These are phyloP conservation scores for Haplosporangium sp. DNA, from an alignment of 371 early-diverging fungal genomes.

Conservation along the genomic window DNA sequence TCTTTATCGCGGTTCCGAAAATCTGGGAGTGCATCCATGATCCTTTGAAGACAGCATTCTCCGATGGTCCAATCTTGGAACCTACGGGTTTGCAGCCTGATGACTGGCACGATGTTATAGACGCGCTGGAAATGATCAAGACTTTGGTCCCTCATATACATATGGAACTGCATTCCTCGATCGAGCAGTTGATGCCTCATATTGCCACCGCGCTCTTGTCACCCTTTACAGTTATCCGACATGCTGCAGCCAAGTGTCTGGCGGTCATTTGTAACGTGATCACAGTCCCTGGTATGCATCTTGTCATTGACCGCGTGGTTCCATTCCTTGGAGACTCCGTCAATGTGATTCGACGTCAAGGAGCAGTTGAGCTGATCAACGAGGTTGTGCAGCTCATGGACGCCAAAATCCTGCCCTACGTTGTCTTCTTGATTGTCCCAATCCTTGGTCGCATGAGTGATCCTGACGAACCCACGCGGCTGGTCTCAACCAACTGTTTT, in stretches of 20 bases:
- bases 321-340: constrained; percentile 83
- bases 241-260: constrained; percentile 83
- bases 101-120: constrained; percentile 80
- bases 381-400: constrained; percentile 77
- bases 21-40: constrained; percentile 80
- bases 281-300: constrained; percentile 80
- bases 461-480: constrained; percentile 86
- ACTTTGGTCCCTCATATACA: constrained; percentile 78
- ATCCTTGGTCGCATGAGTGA: constrained; percentile 99
- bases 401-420: constrained; percentile 88
- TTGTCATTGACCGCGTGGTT: constrained; percentile 80
- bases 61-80: constrained; percentile 36
- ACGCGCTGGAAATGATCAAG: constrained; percentile 79
- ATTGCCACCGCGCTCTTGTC: constrained; percentile 75
- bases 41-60: constrained; percentile 57
- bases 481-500: constrained; percentile 92
- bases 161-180: constrained; percentile 28
- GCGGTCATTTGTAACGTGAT: constrained; percentile 78
- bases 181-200: constrained; percentile 72
- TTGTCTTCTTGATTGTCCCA: constrained; percentile 95
- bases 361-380: constrained; percentile 83
- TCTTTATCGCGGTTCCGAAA: constrained; percentile 81
- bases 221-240: constrained; percentile 80
- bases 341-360: constrained; percentile 82
- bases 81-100: constrained; percentile 42